Conservation (phyloP, 2,329 filamentous ascomycete genomes). For the Didymellaceae sp. region DNA sequence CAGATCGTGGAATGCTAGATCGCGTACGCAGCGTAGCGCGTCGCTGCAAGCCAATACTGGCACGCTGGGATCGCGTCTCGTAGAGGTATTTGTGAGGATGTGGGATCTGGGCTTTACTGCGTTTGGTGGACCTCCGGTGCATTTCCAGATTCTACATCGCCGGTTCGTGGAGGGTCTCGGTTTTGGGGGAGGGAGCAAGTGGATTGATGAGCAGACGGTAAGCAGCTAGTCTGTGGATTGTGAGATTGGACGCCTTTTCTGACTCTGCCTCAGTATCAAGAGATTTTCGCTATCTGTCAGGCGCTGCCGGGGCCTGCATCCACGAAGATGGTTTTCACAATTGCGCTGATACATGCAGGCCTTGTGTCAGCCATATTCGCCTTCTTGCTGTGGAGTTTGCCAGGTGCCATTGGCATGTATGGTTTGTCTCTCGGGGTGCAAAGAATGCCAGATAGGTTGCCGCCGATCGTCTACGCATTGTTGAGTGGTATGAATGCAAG, state of each 20-base stretch:
- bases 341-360: slow-evolving; percentile 69
- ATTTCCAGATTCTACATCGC: slow-evolving; percentile 71
- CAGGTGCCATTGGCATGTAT: slow-evolving; percentile 74
- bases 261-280: slow-evolving; percentile 63
- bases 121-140: slow-evolving; percentile 72
- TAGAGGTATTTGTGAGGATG: slow-evolving; percentile 35
- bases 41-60: slow-evolving; percentile 29
- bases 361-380: slow-evolving; percentile 63
- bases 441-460: slow-evolving; percentile 64
- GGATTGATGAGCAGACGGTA: slow-evolving; percentile 74
- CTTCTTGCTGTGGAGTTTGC: slow-evolving; percentile 72
- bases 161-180: slow-evolving; percentile 63
- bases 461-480: slow-evolving; percentile 69
- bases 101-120: slow-evolving; percentile 71
- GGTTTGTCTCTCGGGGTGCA: slow-evolving; percentile 70
- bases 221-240: slow-evolving; percentile 20
- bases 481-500: slow-evolving; percentile 75
- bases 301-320: slow-evolving; percentile 71
- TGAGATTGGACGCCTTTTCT: not conserved
- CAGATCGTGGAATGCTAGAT: slow-evolving; percentile 27
- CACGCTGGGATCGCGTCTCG: slow-evolving; percentile 31
- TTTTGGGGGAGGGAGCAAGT: slow-evolving; percentile 59
- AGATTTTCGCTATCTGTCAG: slow-evolving; percentile 73
- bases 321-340: slow-evolving; percentile 75
- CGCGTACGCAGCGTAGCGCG: slow-evolving; percentile 21